Conservation (phyloP, 805 yeast species). For the Nakazawaea populi region DNA sequence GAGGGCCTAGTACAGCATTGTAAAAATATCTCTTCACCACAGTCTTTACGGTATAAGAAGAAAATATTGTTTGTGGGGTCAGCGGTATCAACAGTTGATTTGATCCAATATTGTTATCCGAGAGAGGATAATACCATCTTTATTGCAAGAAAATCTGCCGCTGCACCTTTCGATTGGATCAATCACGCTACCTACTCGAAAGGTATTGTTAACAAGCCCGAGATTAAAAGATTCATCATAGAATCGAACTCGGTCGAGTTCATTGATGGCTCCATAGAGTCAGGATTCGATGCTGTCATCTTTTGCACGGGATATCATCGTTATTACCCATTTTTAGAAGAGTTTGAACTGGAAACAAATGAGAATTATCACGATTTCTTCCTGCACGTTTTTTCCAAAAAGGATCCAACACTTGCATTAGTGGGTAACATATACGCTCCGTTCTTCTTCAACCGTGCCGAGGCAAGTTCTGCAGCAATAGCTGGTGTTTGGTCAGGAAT, state of each 20-base stretch:
- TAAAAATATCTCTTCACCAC: constrained; percentile 12
- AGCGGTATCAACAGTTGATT: constrained; percentile 36
- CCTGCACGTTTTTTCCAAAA: constrained; percentile 30
- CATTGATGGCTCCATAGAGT: constrained; percentile 17
- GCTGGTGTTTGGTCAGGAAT: constrained; percentile 51
- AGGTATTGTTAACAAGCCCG: constrained; percentile 16
- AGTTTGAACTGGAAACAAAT: constrained; percentile 9
- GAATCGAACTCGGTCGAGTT: constrained; percentile 16
- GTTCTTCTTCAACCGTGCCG: constrained; percentile 43
- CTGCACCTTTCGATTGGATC: constrained; percentile 4
- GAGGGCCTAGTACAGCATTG: constrained; percentile 22
- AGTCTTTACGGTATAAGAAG: constrained; percentile 18
- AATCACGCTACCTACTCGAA: constrained; percentile 6
- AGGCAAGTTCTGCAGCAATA: constrained; percentile 44
- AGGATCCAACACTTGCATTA: constrained; percentile 36
- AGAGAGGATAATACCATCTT: constrained; percentile 17
- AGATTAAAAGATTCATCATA: constrained; percentile 15
- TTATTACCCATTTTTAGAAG: constrained; percentile 30
- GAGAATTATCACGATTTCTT: constrained; percentile 17
- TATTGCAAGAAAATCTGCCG: constrained; percentile 6
- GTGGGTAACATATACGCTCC: constrained; percentile 37
- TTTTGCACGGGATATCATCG: constrained; percentile 40
- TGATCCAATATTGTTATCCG: constrained; percentile 32
- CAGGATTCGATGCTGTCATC: constrained; percentile 30
- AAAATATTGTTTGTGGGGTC: constrained; percentile 36